Conservation (phyloP, 805 yeast species). For the Spathaspora arborariae region DNA sequence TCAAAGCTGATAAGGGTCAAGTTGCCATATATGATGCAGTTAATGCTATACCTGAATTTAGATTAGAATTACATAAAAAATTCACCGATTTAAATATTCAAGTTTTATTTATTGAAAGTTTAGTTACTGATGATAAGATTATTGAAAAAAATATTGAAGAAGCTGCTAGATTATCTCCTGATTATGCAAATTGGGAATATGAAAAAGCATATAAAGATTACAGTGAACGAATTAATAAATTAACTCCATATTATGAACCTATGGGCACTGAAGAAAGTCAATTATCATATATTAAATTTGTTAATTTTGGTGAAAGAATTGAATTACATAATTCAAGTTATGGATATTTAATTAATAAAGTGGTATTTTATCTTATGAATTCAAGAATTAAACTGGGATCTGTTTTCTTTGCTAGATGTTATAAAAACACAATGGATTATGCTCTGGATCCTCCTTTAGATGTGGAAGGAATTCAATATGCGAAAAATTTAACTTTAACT, state of each 20-base stretch:
- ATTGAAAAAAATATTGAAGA: constrained; percentile 68
- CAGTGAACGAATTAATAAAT: constrained; percentile 61
- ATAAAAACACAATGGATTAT: constrained; percentile 52
- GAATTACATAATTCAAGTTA: constrained; percentile 76
- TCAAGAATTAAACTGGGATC: constrained; percentile 82
- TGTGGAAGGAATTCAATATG: constrained; percentile 66
- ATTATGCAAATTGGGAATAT: constrained; percentile 73
- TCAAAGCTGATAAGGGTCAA: constrained; percentile 78
- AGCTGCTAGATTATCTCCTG: constrained; percentile 85
- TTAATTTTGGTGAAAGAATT: constrained; percentile 84
- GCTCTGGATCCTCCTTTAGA: constrained; percentile 80
- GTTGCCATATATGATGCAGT: constrained; percentile 96
- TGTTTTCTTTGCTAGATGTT: constrained; percentile 88
- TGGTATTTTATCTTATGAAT: constrained; percentile 89
- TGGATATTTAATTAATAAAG: constrained; percentile 87
- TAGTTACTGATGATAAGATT: constrained; percentile 68
- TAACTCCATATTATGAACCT: constrained; percentile 70
- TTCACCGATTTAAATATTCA: constrained; percentile 62
- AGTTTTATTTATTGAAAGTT: constrained; percentile 82
- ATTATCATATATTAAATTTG: constrained; percentile 76
- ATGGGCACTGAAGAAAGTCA: constrained; percentile 52
- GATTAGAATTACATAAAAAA: constrained; percentile 53
- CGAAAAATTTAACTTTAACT: constrained; percentile 59
- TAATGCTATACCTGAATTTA: constrained; percentile 70
- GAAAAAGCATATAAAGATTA: constrained; percentile 75